Evolutionary conservation across 306 rosid genomes (phyloP).

Genomic region (Oemleria cerasiformis): DNA sequence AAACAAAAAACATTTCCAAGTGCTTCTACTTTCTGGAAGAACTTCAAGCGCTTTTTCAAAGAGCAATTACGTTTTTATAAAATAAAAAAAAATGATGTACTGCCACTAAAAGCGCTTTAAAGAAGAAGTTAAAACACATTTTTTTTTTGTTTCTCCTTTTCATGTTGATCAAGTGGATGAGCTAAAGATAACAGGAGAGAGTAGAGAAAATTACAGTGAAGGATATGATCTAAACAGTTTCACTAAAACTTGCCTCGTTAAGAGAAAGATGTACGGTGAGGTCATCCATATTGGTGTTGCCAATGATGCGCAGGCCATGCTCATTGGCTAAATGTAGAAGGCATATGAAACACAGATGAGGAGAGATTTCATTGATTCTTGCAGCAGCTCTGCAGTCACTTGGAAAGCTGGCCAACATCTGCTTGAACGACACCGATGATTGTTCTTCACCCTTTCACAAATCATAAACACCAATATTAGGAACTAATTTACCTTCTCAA

Average conservation of each 20-base stretch:
- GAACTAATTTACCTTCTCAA: constrained; percentile 17
- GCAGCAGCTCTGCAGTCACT: constrained; percentile 68
- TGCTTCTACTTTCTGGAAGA: too few species aligned
- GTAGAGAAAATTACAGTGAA: background rate
- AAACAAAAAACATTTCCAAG: too few species aligned
- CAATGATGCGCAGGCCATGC: constrained; percentile 72
- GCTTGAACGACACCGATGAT: constrained; percentile 49
- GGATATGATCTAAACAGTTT: constrained; percentile 27
- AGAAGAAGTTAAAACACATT: too few species aligned
- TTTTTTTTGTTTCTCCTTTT: background rate
- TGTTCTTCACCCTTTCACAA: constrained; percentile 48
- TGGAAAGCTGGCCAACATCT: constrained; percentile 66
- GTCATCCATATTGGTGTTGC: constrained; percentile 64
- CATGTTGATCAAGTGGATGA: background rate
- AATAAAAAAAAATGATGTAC: too few species aligned
- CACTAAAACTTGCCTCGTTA: background rate
- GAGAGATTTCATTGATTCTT: constrained; percentile 66
- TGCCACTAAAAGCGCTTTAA: too few species aligned
- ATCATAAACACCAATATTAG: constrained; percentile 14
- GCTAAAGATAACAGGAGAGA: background rate
- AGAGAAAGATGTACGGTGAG: constrained; percentile 43
- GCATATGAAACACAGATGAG: constrained; percentile 96
- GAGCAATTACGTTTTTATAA: too few species aligned
- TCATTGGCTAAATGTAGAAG: constrained; percentile 88
- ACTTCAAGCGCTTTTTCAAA: too few species aligned